phyloP scores from a whole-genome alignment of 163 green algal genomes.

The Chlorella variabilis region DNA sequence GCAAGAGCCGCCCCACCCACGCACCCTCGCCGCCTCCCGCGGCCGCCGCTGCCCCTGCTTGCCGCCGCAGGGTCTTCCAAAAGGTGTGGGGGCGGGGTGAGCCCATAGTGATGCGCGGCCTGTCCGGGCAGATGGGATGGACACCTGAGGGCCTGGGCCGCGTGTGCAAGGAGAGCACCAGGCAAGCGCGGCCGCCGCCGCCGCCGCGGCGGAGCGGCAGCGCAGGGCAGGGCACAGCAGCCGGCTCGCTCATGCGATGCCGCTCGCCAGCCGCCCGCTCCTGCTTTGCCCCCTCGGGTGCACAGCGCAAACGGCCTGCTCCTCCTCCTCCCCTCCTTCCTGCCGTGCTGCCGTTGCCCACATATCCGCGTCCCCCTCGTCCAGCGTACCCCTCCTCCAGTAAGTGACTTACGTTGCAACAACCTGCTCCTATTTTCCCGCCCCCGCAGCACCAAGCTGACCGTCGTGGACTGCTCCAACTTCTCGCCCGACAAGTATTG shows the following conservation, averaged over 20 bases:
- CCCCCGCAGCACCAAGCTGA: slow-evolving; percentile 19
- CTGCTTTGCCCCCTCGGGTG: too few relatives aligned
- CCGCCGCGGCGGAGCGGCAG: not conserved
- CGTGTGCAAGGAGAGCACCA: slow-evolving; percentile 19
- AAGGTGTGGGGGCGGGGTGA: slow-evolving; percentile 32
- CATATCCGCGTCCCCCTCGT: too few relatives aligned
- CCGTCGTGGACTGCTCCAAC: slow-evolving; percentile 27
- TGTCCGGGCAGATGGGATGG: slow-evolving; percentile 33
- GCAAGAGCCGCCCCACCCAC: not conserved
- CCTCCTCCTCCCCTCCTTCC: too few relatives aligned
- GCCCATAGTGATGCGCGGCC: slow-evolving; percentile 39
- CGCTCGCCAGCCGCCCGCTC: too few relatives aligned
- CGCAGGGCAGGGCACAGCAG: not conserved
- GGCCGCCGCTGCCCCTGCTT: too few relatives aligned
- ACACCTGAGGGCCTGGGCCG: slow-evolving; percentile 36
- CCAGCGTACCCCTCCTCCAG: too few relatives aligned
- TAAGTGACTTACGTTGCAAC: too few relatives aligned
- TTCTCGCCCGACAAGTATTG: not conserved
- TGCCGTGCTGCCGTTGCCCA: too few relatives aligned
- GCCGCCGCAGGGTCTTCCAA: slow-evolving; percentile 36
- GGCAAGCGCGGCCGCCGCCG: not conserved
- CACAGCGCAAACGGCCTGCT: too few relatives aligned
- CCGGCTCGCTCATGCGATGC: not conserved
- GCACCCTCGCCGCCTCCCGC: not conserved
- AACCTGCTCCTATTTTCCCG: too few relatives aligned